These are phyloP conservation scores for Oligophagozyma castellii DNA, from an alignment of 1,139 yeast species.

Conservation along the genomic window DNA sequence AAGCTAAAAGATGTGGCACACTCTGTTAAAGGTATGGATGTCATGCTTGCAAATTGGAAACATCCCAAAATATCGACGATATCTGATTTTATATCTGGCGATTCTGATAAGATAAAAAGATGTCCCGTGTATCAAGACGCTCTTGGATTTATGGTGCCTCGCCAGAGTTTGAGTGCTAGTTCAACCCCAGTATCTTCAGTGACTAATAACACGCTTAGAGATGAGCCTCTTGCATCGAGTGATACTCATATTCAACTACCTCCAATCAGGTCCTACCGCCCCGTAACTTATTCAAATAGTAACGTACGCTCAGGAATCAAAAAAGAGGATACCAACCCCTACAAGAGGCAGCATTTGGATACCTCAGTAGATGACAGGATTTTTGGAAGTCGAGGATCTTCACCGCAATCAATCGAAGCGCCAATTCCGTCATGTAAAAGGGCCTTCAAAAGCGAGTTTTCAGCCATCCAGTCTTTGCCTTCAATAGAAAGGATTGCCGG, in stretches of 20 bases:
- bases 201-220: neutral
- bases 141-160: slow-evolving; percentile 20
- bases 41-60: slow-evolving; percentile 9
- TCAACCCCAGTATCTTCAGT: slow-evolving; percentile 3
- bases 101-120: slow-evolving; percentile 21
- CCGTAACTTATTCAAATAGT: slow-evolving; percentile 23
- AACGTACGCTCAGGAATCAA: slow-evolving; percentile 9
- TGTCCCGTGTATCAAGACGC: slow-evolving; percentile 26
- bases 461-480: neutral
- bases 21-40: slow-evolving; percentile 3
- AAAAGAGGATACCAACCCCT: neutral
- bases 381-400: neutral
- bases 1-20: slow-evolving; percentile 7
- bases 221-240: no score
- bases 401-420: neutral
- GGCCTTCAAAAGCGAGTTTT: neutral
- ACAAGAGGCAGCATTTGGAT: neutral
- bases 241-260: slow-evolving; percentile 10
- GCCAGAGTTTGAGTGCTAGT: slow-evolving; percentile 4
- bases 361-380: neutral
- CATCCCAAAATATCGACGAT: slow-evolving; percentile 18
- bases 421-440: slow-evolving; percentile 1
- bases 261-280: slow-evolving; percentile 21
- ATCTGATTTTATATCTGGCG: slow-evolving; percentile 19
- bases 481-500: neutral